Evolutionary conservation across 1,139 yeast species (phyloP).

Genomic region (Debaryomyces singareniensis): DNA sequence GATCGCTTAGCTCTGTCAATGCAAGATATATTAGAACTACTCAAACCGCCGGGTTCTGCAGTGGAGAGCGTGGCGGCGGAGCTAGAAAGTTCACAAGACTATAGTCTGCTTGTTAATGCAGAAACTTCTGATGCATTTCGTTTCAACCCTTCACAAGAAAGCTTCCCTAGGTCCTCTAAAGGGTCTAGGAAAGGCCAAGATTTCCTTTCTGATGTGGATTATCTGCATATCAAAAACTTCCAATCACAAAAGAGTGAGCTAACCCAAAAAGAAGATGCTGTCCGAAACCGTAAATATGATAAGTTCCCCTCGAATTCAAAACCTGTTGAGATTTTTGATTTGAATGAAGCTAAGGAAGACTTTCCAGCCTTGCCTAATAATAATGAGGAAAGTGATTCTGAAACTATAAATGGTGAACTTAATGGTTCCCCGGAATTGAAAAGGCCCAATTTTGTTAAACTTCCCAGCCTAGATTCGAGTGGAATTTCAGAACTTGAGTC

Average conservation of each 20-base stretch:
- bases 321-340: not conserved
- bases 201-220: not conserved
- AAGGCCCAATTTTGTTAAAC: not conserved
- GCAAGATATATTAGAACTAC: conserved; percentile 35
- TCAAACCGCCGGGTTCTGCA: conserved; percentile 27
- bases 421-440: not conserved
- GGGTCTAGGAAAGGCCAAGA: not conserved
- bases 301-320: not conserved
- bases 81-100: not conserved
- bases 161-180: not conserved
- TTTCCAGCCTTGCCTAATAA: not conserved
- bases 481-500: not conserved
- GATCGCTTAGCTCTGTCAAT: conserved; percentile 34
- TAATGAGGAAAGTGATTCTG: not conserved
- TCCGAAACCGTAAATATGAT: not conserved
- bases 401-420: not conserved
- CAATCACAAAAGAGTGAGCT: too few relatives aligned
- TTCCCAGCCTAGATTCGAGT: not conserved
- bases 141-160: not conserved
- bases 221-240: not conserved
- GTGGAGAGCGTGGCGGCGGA: not conserved
- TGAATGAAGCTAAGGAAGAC: not conserved
- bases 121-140: not conserved
- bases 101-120: not conserved
- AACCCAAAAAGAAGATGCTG: not conserved